Evolutionary conservation across 1,284 basidiomycete species (phyloP), one percentile per base, ranked within the genome.

Genomic region (Sporisorium scitamineum): DNA sequence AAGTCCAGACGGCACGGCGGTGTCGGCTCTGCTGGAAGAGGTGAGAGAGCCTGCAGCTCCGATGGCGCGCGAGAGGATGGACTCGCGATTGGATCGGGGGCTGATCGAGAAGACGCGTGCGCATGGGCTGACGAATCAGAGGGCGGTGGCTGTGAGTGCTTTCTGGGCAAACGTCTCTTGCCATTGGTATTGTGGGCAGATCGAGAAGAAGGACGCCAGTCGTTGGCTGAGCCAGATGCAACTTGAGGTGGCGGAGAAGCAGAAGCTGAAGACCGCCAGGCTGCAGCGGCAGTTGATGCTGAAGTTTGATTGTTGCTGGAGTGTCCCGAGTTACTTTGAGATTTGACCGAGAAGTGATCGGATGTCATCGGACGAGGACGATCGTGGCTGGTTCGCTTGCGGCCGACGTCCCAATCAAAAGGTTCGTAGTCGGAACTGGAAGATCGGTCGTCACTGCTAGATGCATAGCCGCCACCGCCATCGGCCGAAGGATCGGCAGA

Each of bases 391-490:
- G 48, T 58, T 24, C 59, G 58, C 52, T 67, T 76, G 26, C 57
- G 64, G 4, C 73, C 62, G 2, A 76, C 63, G 31, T 80, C 78
- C 78, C 78, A 80, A 39, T 79, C 70, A 50, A 80, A 80, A 14
- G 66, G 69, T 39, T 73, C 73, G 18, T 60, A 71, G 3, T 72
- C 78, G 26, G 72, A 70, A 54, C 73, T 64, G 1, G 78, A 78
- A 8, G 61, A 65, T 24, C 61, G 66, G 6, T 66, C 51, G 24
- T 76, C 75, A 54, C 57, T 70, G 57, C 68, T 72, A 26, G 75
- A 77, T 18, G 54, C 50, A 11, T 73, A 74, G 18, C 64, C 71
- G 27, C 24, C 54, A 18, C 34, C 62, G 20, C 58, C 63, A 24
- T 58, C 61, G 10, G 69, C 76, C 1, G 78, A 80, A 20, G 76